These are phyloP conservation scores for Pichia sp. DNA, from an alignment of 1,139 yeast species.

Conservation along the genomic window DNA sequence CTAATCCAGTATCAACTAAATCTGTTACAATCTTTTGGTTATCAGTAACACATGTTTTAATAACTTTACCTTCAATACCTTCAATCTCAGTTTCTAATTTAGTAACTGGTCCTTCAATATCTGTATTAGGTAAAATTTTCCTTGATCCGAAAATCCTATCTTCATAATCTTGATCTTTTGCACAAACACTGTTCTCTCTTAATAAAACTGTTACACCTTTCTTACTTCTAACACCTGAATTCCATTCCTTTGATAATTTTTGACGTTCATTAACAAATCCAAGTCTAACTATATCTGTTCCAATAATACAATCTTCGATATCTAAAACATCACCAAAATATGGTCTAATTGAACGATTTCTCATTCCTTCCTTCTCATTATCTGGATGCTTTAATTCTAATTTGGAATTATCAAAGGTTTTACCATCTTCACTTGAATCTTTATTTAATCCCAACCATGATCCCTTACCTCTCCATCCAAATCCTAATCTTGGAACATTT, in stretches of 20 bases:
- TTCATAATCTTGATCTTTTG: constrained; percentile 13
- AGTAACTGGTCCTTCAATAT: constrained; percentile 10
- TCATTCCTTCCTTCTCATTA: constrained; percentile 6
- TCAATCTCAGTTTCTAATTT: constrained; percentile 18
- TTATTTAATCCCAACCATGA: constrained; percentile 38
- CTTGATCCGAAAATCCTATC: constrained; percentile 22
- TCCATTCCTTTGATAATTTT: constrained; percentile 34
- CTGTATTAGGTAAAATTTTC: background rate
- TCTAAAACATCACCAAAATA: constrained; percentile 49
- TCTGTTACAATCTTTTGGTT: constrained; percentile 78
- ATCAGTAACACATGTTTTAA: constrained; percentile 58
- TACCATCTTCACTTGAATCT: constrained; percentile 1
- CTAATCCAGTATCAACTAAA: constrained; percentile 37
- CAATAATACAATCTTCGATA: constrained; percentile 90
- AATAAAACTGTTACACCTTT: constrained; percentile 84
- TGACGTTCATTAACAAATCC: constrained; percentile 71
- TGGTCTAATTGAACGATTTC: constrained; percentile 18
- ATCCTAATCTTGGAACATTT: constrained; percentile 71
- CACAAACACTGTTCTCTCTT: constrained; percentile 62
- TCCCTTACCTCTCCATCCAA: constrained; percentile 78
- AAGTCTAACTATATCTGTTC: constrained; percentile 67
- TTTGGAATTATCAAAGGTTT: constrained; percentile 6
- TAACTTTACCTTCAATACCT: constrained; percentile 8
- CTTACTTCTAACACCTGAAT: constrained; percentile 15
- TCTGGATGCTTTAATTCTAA: constrained; percentile 8